Percentiles rank a stretch among this genome's conserved stretches.
phyloP scores from a whole-genome alignment of 2,329 filamentous ascomycete species.

The Claviceps cyperi region DNA sequence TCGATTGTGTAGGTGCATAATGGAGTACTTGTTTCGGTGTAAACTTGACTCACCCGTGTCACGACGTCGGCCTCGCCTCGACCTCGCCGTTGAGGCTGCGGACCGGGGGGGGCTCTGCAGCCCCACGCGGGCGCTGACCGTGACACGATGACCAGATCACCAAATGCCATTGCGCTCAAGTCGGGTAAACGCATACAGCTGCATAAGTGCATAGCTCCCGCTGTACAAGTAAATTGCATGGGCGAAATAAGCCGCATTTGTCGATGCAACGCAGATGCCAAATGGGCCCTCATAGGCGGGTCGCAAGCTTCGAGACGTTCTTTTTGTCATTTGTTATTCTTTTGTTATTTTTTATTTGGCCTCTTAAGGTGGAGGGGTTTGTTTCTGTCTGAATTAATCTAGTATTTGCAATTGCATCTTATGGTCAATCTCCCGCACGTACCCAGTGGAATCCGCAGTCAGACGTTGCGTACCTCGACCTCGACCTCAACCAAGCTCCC shows the following conservation, averaged over 20 bases:
- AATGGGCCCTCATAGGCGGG: neutral
- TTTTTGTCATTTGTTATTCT: neutral
- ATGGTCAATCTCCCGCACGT: neutral
- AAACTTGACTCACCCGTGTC: neutral
- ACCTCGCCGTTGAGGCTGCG: constrained; percentile 2
- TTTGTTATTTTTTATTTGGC: neutral
- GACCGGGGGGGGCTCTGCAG: neutral
- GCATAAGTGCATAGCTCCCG: neutral
- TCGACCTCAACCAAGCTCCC: neutral
- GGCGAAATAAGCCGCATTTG: neutral
- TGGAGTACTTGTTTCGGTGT: neutral
- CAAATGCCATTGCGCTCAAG: neutral
- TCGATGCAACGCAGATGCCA: neutral
- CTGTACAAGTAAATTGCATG: neutral
- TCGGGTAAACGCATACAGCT: constrained; percentile 2
- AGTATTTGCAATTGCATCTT: neutral
- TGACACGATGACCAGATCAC: neutral
- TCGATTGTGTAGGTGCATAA: neutral
- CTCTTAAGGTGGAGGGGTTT: neutral
- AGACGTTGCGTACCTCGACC: neutral
- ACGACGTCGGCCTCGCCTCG: constrained; percentile 3
- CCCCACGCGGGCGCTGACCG: neutral
- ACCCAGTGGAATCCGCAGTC: neutral
- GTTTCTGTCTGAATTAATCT: neutral
- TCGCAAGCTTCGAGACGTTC: neutral